Conservation (phyloP, 1,284 basidiomycete genomes). For the Pholiota adiposa region DNA sequence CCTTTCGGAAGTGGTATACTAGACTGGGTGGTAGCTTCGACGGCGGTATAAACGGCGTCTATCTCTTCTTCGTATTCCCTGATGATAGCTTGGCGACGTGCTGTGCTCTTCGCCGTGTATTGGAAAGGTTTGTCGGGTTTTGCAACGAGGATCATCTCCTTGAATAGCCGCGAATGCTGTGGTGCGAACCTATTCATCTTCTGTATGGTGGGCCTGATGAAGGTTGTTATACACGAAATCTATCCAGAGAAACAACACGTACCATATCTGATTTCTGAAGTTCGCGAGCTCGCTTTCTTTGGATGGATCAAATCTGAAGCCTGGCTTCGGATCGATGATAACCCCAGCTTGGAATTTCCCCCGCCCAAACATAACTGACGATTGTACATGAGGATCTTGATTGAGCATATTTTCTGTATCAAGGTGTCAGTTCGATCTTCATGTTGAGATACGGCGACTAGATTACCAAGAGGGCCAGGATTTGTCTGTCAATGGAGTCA, state of each 20-base stretch:
- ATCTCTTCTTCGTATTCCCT: constrained; percentile 32
- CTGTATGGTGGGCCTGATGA: constrained; percentile 39
- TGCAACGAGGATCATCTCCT: constrained; percentile 31
- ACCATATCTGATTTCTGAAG: constrained; percentile 32
- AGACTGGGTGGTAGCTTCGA: constrained; percentile 21
- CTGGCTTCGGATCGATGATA: constrained; percentile 26
- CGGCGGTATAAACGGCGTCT: constrained; percentile 26
- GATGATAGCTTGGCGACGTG: constrained; percentile 26
- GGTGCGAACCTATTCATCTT: constrained; percentile 44
- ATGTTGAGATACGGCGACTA: background rate
- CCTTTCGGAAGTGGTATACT: constrained; percentile 25
- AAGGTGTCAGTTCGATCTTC: background rate
- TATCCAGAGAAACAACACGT: background rate
- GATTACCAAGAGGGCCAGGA: constrained; percentile 39
- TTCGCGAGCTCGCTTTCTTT: constrained; percentile 21
- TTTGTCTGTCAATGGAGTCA: constrained; percentile 33
- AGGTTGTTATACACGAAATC: background rate
- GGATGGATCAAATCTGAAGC: constrained; percentile 23
- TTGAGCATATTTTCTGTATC: constrained; percentile 28
- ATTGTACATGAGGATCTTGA: constrained; percentile 27
- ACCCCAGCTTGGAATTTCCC: constrained; percentile 33
- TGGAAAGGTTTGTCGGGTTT: constrained; percentile 34
- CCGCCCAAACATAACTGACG: constrained; percentile 33
- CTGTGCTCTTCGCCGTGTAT: constrained; percentile 35
- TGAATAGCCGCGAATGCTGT: constrained; percentile 44